Evolutionary conservation across 1,139 yeast species (phyloP).

Genomic region (Nakaseomyces nivariensis): DNA sequence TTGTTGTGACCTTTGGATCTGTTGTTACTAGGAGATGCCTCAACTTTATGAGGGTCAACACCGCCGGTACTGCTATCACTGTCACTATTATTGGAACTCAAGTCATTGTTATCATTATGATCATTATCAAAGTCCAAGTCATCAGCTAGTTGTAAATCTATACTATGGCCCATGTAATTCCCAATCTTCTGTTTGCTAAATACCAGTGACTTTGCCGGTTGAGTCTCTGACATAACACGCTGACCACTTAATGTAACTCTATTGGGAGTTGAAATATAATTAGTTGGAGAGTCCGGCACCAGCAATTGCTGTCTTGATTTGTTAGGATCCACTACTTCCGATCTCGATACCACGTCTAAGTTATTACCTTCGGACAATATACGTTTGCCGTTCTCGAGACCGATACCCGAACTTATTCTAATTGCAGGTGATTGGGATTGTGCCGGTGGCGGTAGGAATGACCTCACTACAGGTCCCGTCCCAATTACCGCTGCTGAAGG

Average conservation of each 20-base stretch:
- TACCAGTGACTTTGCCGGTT: conserved; percentile 3
- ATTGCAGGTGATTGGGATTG: conserved; percentile 32
- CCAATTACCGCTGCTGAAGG: too few species aligned
- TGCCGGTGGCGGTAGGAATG: conserved; percentile 29
- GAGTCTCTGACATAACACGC: conserved; percentile 24
- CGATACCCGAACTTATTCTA: conserved; percentile 30
- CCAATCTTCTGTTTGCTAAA: background rate
- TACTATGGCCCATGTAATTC: background rate
- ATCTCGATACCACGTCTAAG: conserved; percentile 29
- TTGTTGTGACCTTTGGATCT: background rate
- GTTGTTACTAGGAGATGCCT: background rate
- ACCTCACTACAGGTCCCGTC: conserved; percentile 18
- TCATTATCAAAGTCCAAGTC: background rate
- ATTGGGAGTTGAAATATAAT: conserved; percentile 24
- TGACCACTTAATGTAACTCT: conserved; percentile 27
- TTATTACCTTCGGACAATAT: conserved; percentile 14
- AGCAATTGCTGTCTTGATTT: conserved; percentile 27
- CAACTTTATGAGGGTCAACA: background rate
- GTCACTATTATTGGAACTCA: background rate
- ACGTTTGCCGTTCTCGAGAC: conserved; percentile 15
- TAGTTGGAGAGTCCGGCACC: conserved; percentile 22
- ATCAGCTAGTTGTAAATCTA: background rate
- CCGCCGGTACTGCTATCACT: background rate
- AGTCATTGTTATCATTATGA: background rate
- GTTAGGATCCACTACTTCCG: conserved; percentile 31